Percentiles rank a stretch among this genome's conserved stretches.
Conservation (phyloP, 768 basidiomycete species). For the Plicaturopsis crispa region DNA sequence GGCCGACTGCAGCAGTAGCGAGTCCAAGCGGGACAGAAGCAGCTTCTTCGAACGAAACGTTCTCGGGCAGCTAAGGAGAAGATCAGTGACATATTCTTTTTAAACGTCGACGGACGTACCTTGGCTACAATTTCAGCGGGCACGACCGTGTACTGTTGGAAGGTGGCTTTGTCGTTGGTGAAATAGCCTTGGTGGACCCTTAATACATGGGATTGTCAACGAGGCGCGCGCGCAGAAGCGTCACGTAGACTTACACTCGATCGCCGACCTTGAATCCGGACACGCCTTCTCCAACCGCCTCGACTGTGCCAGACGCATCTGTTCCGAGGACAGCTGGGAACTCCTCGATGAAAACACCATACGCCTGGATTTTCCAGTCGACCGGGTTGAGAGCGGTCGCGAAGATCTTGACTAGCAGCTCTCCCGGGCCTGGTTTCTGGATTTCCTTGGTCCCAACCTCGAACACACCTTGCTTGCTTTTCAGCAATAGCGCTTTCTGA, state of each 20-base stretch:
- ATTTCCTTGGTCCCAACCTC: slow-evolving; percentile 4
- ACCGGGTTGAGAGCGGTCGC: slow-evolving; percentile 23
- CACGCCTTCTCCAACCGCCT: slow-evolving; percentile 31
- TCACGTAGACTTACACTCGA: slow-evolving; percentile 22
- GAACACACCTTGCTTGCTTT: too few species aligned
- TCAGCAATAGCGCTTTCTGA: too few species aligned
- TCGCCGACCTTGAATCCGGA: slow-evolving; percentile 27
- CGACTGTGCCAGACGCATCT: slow-evolving; percentile 31
- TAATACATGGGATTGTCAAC: too few species aligned
- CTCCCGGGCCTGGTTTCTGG: slow-evolving; percentile 13
- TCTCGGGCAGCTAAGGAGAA: slow-evolving; percentile 24
- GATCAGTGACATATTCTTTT: too few species aligned
- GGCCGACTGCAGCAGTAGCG: slow-evolving; percentile 26
- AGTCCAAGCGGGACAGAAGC: slow-evolving; percentile 32
- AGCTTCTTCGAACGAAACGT: slow-evolving; percentile 30
- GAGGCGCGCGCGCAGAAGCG: neutral
- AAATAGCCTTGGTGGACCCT: slow-evolving; percentile 11
- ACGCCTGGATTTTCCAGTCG: slow-evolving; percentile 25
- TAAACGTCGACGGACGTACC: slow-evolving; percentile 5
- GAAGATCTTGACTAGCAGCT: slow-evolving; percentile 19
- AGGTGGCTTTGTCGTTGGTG: slow-evolving; percentile 8
- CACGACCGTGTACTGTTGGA: slow-evolving; percentile 20
- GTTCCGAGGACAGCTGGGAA: slow-evolving; percentile 30
- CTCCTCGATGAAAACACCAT: slow-evolving; percentile 21
- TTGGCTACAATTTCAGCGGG: slow-evolving; percentile 13